Evolutionary conservation across 2,329 filamentous ascomycete genomes (phyloP).

Genomic region (Claviceps pazoutovae): DNA sequence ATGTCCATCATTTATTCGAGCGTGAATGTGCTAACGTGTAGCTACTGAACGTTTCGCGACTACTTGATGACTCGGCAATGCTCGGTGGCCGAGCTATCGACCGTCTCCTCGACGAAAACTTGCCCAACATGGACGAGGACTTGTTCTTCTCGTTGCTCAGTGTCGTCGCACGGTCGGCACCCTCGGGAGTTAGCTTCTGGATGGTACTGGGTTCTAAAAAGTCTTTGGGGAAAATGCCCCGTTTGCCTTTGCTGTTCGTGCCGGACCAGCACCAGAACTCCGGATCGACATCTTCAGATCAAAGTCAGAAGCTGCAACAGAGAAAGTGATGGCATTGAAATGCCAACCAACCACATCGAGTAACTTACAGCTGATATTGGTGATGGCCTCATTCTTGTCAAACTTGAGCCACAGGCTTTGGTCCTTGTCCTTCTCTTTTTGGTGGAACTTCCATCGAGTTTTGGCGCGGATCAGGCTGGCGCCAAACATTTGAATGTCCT

Average conservation of each 20-base stretch:
- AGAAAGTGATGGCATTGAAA: neutral
- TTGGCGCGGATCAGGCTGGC: slow-evolving; percentile 34
- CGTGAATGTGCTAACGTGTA: neutral
- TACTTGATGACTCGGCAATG: slow-evolving; percentile 19
- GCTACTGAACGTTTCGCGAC: slow-evolving; percentile 13
- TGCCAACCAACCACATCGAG: neutral
- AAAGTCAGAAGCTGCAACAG: neutral
- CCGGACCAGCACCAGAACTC: slow-evolving; percentile 45
- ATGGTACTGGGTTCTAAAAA: slow-evolving; percentile 33
- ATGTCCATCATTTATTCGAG: neutral
- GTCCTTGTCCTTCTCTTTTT: slow-evolving; percentile 29
- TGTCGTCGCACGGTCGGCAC: slow-evolving; percentile 16
- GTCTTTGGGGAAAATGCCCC: slow-evolving; percentile 37
- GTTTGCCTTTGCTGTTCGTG: slow-evolving; percentile 36
- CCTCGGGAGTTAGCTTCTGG: slow-evolving; percentile 19
- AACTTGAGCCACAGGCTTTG: slow-evolving; percentile 41
- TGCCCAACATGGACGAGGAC: slow-evolving; percentile 19
- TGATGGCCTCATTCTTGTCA: slow-evolving; percentile 52
- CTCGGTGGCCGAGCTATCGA: slow-evolving; percentile 18
- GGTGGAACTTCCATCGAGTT: slow-evolving; percentile 39
- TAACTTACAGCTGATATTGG: slow-evolving; percentile 45
- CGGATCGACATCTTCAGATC: slow-evolving; percentile 24
- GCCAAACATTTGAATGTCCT: slow-evolving; percentile 32
- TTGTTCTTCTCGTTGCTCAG: slow-evolving; percentile 22
- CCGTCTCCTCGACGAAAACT: slow-evolving; percentile 19